These are phyloP conservation scores for Mycena belliarum DNA, from an alignment of 768 basidiomycete genomes.

Conservation along the genomic window DNA sequence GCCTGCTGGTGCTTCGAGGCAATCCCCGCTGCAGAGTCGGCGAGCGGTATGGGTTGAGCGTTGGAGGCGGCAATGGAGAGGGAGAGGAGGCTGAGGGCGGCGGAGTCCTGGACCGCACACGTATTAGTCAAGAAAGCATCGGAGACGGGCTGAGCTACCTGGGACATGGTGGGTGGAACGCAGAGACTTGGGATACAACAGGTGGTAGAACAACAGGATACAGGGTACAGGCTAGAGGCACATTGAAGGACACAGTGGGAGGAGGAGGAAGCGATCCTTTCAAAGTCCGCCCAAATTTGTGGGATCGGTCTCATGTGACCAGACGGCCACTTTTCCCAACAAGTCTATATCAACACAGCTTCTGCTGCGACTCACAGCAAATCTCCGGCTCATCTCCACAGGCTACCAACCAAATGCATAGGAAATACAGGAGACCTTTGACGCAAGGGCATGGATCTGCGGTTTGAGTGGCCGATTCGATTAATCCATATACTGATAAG, in stretches of 20 bases:
- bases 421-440: no score
- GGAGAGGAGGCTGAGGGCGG: conserved; percentile 57
- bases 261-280: neutral
- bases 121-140: conserved; percentile 14
- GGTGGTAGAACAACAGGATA: conserved; percentile 1
- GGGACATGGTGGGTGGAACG: conserved; percentile 18
- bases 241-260: neutral
- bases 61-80: conserved; percentile 63
- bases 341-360: neutral
- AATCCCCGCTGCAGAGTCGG: conserved; percentile 9
- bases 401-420: neutral
- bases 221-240: conserved; percentile 11
- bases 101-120: conserved; percentile 15
- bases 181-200: conserved; percentile 4
- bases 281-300: conserved; percentile 17
- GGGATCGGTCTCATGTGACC: neutral
- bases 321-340: neutral
- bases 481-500: no score
- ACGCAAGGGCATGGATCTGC: neutral
- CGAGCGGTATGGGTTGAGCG: conserved; percentile 47
- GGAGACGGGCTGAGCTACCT: conserved; percentile 1
- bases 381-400: neutral
- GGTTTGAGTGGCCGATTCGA: no score
- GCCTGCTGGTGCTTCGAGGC: conserved; percentile 7
- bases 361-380: no score